These are phyloP conservation scores for Chytriomyces confervae DNA, from an alignment of 192 early-diverging fungal species.

Conservation along the genomic window DNA sequence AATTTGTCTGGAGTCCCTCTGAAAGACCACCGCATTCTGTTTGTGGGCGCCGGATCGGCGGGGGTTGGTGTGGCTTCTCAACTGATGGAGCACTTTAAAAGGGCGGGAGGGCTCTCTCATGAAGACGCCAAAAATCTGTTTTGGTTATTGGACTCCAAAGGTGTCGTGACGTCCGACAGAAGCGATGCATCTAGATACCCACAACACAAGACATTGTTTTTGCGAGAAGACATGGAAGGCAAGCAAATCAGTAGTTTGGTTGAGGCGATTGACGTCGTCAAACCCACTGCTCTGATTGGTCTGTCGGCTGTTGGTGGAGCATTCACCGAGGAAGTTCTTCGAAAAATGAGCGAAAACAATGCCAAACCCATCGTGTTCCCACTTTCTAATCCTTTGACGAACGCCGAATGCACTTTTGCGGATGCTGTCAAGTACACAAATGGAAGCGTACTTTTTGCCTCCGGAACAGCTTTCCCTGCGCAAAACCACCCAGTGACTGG, in stretches of 20 bases:
- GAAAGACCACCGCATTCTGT: conserved; percentile 83
- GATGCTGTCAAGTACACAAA: conserved; percentile 85
- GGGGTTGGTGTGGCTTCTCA: conserved; percentile 95
- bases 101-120: conserved; percentile 68
- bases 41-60: conserved; percentile 93
- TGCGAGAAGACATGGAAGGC: conserved; percentile 84
- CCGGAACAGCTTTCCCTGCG: conserved; percentile 90
- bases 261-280: conserved; percentile 83
- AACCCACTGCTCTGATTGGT: conserved; percentile 90
- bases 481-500: conserved; percentile 70
- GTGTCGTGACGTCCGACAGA: conserved; percentile 86
- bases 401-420: conserved; percentile 96
- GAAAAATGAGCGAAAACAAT: conserved; percentile 77
- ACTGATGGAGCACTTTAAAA: conserved; percentile 79
- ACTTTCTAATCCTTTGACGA: conserved; percentile 80
- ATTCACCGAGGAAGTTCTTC: conserved; percentile 75
- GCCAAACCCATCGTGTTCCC: conserved; percentile 84
- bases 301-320: conserved; percentile 79
- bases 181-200: conserved; percentile 66
- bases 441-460: conserved; percentile 92
- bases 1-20: conserved; percentile 67
- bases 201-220: conserved; percentile 69
- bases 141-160: conserved; percentile 93
- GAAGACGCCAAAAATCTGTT: conserved; percentile 72
- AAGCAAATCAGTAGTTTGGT: conserved; percentile 73